Base-by-base conservation (phyloP, 1,284 basidiomycete species). In the Leccinum cinnamomeum region DNA sequence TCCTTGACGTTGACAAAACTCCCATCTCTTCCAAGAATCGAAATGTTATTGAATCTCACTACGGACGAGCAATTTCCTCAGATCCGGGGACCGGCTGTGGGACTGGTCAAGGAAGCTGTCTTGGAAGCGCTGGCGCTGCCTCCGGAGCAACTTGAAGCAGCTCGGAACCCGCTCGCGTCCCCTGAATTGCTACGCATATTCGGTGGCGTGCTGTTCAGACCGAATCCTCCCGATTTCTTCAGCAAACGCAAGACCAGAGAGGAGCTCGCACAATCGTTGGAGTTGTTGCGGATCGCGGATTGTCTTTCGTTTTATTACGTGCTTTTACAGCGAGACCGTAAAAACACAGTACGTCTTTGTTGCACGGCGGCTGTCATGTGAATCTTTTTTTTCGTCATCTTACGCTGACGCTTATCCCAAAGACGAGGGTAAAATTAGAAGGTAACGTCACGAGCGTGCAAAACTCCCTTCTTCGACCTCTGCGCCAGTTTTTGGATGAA, bases 61-160 rank as follows among this genome's bases (percentile, higher is more conserved):
- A 76, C 77, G 7, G 77, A 82, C 56, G 70, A 72, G 7, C 75
- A 81, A 16, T 82, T 83, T 55, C 85, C 85, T 0, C 86, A 87
- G 67, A 87, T 91, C 80, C 80, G 85, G 8, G 82, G 84, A 0
- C 87, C 89, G 0, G 82, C 86, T 0, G 78, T 91, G 2, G 85
- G 86, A 0, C 76, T 91, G 5, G 78, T 90, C 3, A 90, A 88
- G 70, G 88, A 90, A 59, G 82, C 84, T 1, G 75, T 87, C 1
- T 72, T 91, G 5, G 80, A 85, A 58, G 83, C 79, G 1, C 73
- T 90, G 10, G 63, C 56, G 7, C 57, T 65, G 14, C 67, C 74
- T 14, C n/a, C 53, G 8, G 53, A 60, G 10, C 53, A 50, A 33
- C 33, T 33, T 33, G 10, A 33, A 14, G 53, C 53, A 58, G 23